A percentile compares a stretch with the other conserved stretches of the same genome.
Evolutionary conservation across 1,139 yeast genomes (phyloP).

Genomic region (Hanseniaspora uvarum): DNA sequence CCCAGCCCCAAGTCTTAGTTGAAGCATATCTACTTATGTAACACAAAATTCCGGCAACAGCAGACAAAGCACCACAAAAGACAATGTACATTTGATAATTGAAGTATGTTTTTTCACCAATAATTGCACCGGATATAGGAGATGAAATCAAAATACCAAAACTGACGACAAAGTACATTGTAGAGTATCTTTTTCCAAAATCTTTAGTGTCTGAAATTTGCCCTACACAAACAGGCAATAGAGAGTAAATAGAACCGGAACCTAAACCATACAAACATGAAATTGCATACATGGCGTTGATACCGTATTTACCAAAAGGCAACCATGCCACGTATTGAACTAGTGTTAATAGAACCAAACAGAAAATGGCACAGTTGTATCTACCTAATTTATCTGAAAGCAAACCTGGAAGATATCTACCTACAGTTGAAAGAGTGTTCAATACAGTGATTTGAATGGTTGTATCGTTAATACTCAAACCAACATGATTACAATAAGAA

Average conservation of each 20-base stretch:
- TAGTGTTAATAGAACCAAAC: conserved; percentile 34
- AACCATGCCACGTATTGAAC: conserved; percentile 41
- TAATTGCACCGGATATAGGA: conserved; percentile 47
- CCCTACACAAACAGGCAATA: conserved; percentile 44
- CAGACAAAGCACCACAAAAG: conserved; percentile 24
- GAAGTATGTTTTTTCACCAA: conserved; percentile 26
- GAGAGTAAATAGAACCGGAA: conserved; percentile 40
- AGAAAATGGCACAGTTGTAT: conserved; percentile 41
- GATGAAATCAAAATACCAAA: conserved; percentile 46
- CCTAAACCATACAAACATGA: conserved; percentile 45
- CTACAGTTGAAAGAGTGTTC: conserved; percentile 42
- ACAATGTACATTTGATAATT: conserved; percentile 25
- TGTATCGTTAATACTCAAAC: conserved; percentile 36
- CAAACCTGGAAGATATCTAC: conserved; percentile 42
- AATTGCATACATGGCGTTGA: conserved; percentile 38
- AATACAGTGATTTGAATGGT: conserved; percentile 41
- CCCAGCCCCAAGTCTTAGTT: conserved; percentile 15
- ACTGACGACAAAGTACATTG: conserved; percentile 54
- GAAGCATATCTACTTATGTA: conserved; percentile 24
- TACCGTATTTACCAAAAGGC: conserved; percentile 35
- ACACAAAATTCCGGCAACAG: conserved; percentile 22
- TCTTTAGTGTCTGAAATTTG: conserved; percentile 56
- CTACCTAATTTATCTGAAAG: conserved; percentile 44
- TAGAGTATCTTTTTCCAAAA: conserved; percentile 62
- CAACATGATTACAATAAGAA: conserved; percentile 41